phyloP scores from a whole-genome alignment of 2,329 filamentous ascomycete species.

The Colletotrichum australisinense region DNA sequence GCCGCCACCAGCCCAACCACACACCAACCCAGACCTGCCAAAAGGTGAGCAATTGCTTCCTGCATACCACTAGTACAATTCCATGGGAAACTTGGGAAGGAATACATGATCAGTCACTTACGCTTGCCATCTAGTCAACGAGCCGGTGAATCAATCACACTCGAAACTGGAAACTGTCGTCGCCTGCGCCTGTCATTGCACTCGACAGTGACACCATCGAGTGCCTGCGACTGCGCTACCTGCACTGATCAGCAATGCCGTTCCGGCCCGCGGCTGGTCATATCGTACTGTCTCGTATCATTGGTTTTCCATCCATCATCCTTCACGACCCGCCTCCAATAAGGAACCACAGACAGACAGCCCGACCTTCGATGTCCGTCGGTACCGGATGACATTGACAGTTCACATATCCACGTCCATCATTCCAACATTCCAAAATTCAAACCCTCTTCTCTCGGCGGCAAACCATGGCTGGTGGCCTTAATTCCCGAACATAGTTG shows the following conservation, averaged over 20 bases:
- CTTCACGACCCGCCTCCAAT: not conserved
- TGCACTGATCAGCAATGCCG: not conserved
- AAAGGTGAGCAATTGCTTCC: not conserved
- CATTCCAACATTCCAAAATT: not conserved
- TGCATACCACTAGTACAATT: not conserved
- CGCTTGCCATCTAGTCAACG: not conserved
- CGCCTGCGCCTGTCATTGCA: not conserved
- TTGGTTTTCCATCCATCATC: not conserved
- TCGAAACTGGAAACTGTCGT: not conserved
- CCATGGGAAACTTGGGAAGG: not conserved
- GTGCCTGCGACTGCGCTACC: too few relatives aligned
- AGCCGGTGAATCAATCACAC: not conserved
- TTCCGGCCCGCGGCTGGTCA: not conserved
- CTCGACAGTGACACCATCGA: not conserved
- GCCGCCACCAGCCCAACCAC: constrained; percentile 7
- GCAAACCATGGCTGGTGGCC: constrained; percentile 7
- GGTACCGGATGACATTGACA: not conserved
- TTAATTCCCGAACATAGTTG: constrained; percentile 11
- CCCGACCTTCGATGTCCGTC: not conserved
- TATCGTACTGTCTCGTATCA: not conserved
- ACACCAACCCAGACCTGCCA: not conserved
- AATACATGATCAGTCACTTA: not conserved
- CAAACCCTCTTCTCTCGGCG: not conserved
- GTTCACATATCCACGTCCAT: not conserved
- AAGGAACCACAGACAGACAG: not conserved